These are phyloP conservation scores for Linanthus parryae DNA, from an alignment of 148 eudicot genomes.

Conservation along the genomic window DNA sequence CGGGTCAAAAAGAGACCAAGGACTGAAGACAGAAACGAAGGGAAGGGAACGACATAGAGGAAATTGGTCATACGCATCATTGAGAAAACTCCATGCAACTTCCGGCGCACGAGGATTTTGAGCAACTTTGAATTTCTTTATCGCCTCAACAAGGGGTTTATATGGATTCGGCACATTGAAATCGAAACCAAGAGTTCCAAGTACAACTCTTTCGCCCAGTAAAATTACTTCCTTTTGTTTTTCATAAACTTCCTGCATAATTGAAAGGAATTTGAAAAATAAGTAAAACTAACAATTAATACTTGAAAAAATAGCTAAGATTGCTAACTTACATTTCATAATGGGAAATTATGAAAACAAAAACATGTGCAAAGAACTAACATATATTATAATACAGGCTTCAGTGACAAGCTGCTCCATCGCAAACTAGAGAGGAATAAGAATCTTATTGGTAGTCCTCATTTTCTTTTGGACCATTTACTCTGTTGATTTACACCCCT, in stretches of 20 bases:
- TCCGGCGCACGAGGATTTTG: conserved; percentile 92
- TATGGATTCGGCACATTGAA: conserved; percentile 85
- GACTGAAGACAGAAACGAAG: conserved; percentile 27
- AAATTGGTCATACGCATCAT: conserved; percentile 78
- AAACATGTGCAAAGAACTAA: too few relatives aligned
- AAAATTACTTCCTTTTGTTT: conserved; percentile 87
- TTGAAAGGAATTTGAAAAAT: not conserved
- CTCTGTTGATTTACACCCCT: too few relatives aligned
- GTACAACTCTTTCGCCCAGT: conserved; percentile 78
- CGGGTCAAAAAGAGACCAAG: conserved; percentile 49
- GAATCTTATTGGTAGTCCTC: too few relatives aligned
- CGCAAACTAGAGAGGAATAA: too few relatives aligned
- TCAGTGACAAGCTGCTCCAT: too few relatives aligned
- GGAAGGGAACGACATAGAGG: too few relatives aligned
- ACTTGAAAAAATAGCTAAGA: too few relatives aligned
- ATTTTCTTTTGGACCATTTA: too few relatives aligned
- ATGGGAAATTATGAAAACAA: too few relatives aligned
- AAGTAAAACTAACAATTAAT: too few relatives aligned
- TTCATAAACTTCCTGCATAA: conserved; percentile 84
- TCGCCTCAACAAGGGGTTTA: conserved; percentile 89
- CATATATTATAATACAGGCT: too few relatives aligned
- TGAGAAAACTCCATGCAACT: conserved; percentile 98
- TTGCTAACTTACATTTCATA: too few relatives aligned
- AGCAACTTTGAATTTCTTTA: conserved; percentile 86
- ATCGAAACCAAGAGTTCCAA: conserved; percentile 89